Conservation (phyloP, 352 stramenopile species). For the Globisporangium canariense region DNA sequence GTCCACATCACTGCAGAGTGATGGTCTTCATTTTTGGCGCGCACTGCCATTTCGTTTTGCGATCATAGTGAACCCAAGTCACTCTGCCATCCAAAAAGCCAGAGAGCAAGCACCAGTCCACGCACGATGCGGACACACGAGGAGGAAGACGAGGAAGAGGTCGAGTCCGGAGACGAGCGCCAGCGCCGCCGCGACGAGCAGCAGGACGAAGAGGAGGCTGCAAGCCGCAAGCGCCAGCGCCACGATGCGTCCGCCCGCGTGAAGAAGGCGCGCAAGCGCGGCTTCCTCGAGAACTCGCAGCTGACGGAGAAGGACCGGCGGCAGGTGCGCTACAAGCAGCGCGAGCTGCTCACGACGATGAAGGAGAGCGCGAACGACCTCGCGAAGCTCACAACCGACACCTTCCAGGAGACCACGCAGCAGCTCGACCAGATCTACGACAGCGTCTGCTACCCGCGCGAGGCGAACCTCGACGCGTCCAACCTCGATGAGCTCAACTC, state of each 20-base stretch:
- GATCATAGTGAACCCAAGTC: not conserved
- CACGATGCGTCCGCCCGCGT: constrained; percentile 20
- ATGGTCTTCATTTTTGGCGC: not conserved
- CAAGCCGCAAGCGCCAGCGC: constrained; percentile 9
- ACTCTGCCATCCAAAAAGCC: not conserved
- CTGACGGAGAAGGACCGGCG: constrained; percentile 70
- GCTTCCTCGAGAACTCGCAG: constrained; percentile 65
- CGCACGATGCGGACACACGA: not conserved
- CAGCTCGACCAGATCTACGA: constrained; percentile 78
- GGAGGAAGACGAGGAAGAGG: not conserved
- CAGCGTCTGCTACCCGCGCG: constrained; percentile 72
- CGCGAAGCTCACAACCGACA: constrained; percentile 54
- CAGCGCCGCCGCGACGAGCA: constrained; percentile 7
- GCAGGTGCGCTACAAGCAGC: constrained; percentile 70
- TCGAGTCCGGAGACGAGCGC: constrained; percentile 1
- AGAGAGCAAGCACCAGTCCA: not conserved
- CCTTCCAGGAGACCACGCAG: constrained; percentile 55
- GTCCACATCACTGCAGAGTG: not conserved
- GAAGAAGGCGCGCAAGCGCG: constrained; percentile 27
- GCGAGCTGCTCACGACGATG: constrained; percentile 70
- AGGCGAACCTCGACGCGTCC: constrained; percentile 77
- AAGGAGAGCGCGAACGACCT: constrained; percentile 69
- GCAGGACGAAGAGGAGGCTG: not conserved
- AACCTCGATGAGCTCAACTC: constrained; percentile 84
- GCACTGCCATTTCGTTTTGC: not conserved